Evolutionary conservation across 768 basidiomycete genomes (phyloP).

Genomic region (Pleurotus tuber-regium): DNA sequence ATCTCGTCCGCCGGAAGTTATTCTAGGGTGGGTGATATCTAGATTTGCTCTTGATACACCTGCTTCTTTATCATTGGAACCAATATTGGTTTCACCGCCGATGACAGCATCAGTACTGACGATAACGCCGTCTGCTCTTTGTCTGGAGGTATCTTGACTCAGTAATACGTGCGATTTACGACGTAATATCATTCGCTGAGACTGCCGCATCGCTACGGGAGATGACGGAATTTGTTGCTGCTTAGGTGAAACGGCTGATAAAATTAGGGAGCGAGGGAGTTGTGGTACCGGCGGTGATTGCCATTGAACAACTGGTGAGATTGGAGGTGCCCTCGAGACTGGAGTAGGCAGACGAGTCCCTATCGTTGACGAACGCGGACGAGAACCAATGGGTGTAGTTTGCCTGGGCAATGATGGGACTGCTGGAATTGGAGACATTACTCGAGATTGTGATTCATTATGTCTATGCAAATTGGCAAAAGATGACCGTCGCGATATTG

Average conservation of each 20-base stretch:
- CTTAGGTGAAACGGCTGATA: neutral
- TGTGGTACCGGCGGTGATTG: neutral
- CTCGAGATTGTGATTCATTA: conserved; percentile 2
- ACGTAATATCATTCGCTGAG: neutral
- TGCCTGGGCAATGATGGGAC: neutral
- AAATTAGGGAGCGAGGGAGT: neutral
- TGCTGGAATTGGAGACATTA: neutral
- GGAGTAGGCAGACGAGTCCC: neutral
- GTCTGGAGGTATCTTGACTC: neutral
- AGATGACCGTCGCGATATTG: conserved; percentile 24
- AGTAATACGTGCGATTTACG: neutral
- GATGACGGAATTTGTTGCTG: neutral
- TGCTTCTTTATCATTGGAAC: neutral
- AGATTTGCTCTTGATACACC: neutral
- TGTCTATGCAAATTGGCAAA: neutral
- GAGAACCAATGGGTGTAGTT: neutral
- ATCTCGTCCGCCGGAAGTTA: neutral
- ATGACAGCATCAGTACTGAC: neutral
- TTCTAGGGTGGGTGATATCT: neutral
- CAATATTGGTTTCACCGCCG: neutral
- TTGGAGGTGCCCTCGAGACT: neutral
- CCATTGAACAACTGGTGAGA: neutral
- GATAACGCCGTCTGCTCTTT: neutral
- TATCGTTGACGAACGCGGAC: conserved; percentile 4
- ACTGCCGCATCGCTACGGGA: neutral